These are phyloP conservation scores for Lachancea sp. DNA, from an alignment of 805 yeast genomes.

Conservation along the genomic window DNA sequence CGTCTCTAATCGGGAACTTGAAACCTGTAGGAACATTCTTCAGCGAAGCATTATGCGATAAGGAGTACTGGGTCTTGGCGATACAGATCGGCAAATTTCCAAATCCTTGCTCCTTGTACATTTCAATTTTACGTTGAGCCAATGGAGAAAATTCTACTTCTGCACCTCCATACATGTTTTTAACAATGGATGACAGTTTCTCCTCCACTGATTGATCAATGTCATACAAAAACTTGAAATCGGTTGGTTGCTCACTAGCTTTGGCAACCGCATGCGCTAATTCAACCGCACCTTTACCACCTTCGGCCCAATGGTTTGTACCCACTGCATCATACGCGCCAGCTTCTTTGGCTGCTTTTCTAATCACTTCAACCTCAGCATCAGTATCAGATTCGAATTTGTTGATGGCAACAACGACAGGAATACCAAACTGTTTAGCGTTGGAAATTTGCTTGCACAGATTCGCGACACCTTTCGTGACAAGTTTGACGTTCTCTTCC, in stretches of 20 bases:
- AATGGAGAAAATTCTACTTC: constrained; percentile 73
- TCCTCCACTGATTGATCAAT: constrained; percentile 68
- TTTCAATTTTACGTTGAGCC: constrained; percentile 75
- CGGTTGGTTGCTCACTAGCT: constrained; percentile 48
- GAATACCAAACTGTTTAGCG: constrained; percentile 77
- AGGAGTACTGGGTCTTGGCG: constrained; percentile 95
- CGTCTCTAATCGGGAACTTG: constrained; percentile 89
- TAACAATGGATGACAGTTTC: constrained; percentile 72
- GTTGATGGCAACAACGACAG: constrained; percentile 93
- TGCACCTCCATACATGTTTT: constrained; percentile 88
- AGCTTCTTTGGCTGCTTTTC: constrained; percentile 74
- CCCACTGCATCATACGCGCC: constrained; percentile 91
- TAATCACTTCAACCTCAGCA: constrained; percentile 74
- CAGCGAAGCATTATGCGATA: constrained; percentile 87
- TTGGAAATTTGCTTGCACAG: constrained; percentile 85
- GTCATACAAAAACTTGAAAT: constrained; percentile 62
- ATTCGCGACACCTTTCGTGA: constrained; percentile 77
- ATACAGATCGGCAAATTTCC: constrained; percentile 89
- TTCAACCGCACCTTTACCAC: constrained; percentile 83
- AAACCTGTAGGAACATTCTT: constrained; percentile 95
- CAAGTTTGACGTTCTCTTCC: constrained; percentile 72
- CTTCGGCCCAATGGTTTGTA: constrained; percentile 92
- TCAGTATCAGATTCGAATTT: constrained; percentile 75
- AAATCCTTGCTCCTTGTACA: constrained; percentile 81
- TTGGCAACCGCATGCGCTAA: constrained; percentile 78